Evolutionary conservation across 257 asterid genomes (phyloP).

Genomic region (Sherardia arvensis): DNA sequence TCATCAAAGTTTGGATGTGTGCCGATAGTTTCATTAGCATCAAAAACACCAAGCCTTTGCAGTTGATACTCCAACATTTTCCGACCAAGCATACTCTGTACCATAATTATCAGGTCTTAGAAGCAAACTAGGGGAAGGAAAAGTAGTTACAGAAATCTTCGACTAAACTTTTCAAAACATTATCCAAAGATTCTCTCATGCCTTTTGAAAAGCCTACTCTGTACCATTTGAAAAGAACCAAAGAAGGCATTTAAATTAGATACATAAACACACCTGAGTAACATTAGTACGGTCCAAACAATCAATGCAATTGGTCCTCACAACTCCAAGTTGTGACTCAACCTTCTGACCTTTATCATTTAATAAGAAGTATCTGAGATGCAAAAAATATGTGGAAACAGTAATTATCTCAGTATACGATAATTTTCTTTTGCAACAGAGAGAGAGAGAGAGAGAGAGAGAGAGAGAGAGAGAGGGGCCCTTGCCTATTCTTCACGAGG

Average conservation of each 20-base stretch:
- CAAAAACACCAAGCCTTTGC: conserved; percentile 73
- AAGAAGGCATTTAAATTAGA: neutral
- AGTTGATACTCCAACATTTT: conserved; percentile 89
- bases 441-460: conserved; percentile 4
- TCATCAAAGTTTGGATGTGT: conserved; percentile 63
- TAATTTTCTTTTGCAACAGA: neutral
- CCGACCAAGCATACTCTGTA: conserved; percentile 89
- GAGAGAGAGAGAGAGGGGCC: conserved; percentile 7
- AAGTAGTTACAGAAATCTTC: neutral
- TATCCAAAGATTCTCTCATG: neutral
- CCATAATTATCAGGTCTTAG: neutral
- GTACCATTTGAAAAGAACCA: neutral
- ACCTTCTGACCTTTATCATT: conserved; percentile 81
- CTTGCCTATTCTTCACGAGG: conserved; percentile 64
- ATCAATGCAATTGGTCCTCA: conserved; percentile 86
- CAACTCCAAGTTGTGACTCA: conserved; percentile 71
- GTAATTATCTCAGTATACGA: neutral
- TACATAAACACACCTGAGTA: conserved; percentile 49
- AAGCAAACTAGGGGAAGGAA: neutral
- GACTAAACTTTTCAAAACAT: neutral
- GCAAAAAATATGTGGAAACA: neutral
- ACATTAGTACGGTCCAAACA: conserved; percentile 99
- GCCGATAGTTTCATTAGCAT: conserved; percentile 55
- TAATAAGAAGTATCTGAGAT: conserved; percentile 62
- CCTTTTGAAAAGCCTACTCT: no score